These are phyloP conservation scores for Fusarium sp. DNA, from an alignment of 2,329 filamentous ascomycete species.

Conservation along the genomic window DNA sequence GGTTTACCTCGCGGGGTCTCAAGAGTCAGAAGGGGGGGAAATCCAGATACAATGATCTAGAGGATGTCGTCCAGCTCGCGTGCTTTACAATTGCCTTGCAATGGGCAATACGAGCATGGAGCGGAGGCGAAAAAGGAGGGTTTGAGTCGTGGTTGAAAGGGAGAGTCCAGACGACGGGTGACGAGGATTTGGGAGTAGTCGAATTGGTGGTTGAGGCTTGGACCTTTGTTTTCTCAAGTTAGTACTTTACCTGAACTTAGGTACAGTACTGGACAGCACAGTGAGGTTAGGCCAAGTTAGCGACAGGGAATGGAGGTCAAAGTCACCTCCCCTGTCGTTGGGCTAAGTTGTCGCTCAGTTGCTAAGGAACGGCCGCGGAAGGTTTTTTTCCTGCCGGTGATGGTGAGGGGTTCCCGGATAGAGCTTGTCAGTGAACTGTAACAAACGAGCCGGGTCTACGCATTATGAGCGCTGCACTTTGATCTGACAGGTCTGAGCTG, in stretches of 20 bases:
- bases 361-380: conserved; percentile 26
- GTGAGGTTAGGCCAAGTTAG: conserved; percentile 24
- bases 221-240: conserved; percentile 55
- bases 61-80: conserved; percentile 54
- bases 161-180: conserved; percentile 48
- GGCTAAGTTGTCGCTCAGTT: conserved; percentile 6
- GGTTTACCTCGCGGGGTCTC: conserved; percentile 50
- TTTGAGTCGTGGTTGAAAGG: conserved; percentile 47
- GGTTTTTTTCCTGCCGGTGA: conserved; percentile 11
- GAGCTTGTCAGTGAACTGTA: conserved; percentile 4
- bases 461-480: conserved; percentile 1
- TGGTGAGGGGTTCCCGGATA: conserved; percentile 8
- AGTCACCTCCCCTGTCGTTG: conserved; percentile 54
- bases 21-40: conserved; percentile 40
- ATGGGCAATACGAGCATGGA: conserved; percentile 56
- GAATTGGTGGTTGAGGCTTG: conserved; percentile 56
- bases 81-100: conserved; percentile 57
- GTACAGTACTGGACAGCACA: conserved; percentile 2
- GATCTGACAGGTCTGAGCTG: background rate
- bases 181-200: conserved; percentile 48
- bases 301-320: conserved; percentile 35
- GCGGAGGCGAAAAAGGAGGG: conserved; percentile 46
- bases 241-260: conserved; percentile 13
- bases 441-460: background rate
- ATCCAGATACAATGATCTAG: conserved; percentile 44